A percentile compares a stretch with the other conserved stretches of the same genome.
These are phyloP conservation scores for Amniculicola lignicola DNA, from an alignment of 495 filamentous ascomycete genomes.

Conservation along the genomic window DNA sequence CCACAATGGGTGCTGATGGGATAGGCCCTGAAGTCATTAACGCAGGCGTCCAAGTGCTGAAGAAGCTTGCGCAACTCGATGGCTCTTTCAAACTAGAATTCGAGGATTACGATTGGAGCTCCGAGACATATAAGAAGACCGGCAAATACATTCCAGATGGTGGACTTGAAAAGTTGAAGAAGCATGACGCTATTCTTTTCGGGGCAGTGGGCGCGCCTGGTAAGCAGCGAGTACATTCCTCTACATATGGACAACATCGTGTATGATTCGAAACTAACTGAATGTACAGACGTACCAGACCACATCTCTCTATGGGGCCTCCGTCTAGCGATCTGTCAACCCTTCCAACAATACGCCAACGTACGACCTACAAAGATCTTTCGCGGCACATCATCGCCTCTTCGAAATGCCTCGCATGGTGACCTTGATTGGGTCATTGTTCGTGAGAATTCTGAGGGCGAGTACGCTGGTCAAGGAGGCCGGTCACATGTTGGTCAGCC, in stretches of 20 bases:
- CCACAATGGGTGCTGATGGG: slow-evolving; percentile 41
- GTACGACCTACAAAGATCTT: slow-evolving; percentile 40
- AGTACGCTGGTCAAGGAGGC: slow-evolving; percentile 40
- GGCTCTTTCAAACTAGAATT: slow-evolving; percentile 39
- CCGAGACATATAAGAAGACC: slow-evolving; percentile 36
- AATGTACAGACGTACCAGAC: slow-evolving; percentile 34
- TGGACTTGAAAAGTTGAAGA: slow-evolving; percentile 38
- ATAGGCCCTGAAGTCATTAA: slow-evolving; percentile 42
- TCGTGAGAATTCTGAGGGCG: slow-evolving; percentile 43
- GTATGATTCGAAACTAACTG: no score
- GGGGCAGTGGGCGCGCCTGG: slow-evolving; percentile 42
- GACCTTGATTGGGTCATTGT: slow-evolving; percentile 44
- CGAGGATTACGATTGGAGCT: slow-evolving; percentile 40
- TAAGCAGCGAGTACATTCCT: no score
- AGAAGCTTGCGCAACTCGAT: slow-evolving; percentile 31
- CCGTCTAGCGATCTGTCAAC: slow-evolving; percentile 40
- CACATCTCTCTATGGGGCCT: slow-evolving; percentile 42
- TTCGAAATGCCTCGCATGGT: slow-evolving; percentile 27
- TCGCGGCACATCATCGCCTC: slow-evolving; percentile 35
- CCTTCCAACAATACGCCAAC: slow-evolving; percentile 43
- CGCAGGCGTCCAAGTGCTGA: slow-evolving; percentile 40
- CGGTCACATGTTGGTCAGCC: slow-evolving; percentile 30
- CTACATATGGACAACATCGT: no score
- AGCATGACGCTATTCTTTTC: slow-evolving; percentile 42
- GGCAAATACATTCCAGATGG: slow-evolving; percentile 41